Percentiles rank a stretch among this genome's conserved stretches.
Evolutionary conservation across 805 yeast genomes (phyloP).

Genomic region (Yamadazyma akitaensis): DNA sequence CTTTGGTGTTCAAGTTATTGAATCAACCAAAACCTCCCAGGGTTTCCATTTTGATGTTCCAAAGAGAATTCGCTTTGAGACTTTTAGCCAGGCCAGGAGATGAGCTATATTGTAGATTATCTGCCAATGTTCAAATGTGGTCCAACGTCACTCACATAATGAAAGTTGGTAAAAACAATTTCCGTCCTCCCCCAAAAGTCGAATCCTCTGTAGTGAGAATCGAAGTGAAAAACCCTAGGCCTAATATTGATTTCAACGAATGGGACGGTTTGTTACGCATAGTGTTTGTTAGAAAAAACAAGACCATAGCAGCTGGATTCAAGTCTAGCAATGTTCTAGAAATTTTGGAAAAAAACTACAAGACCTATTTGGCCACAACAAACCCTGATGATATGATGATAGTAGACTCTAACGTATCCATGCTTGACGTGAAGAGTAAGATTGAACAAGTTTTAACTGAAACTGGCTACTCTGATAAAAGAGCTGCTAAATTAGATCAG

Average conservation of each 20-base stretch:
- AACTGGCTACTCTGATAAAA: constrained; percentile 77
- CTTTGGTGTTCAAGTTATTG: constrained; percentile 87
- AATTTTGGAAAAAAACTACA: constrained; percentile 84
- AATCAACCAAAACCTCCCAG: constrained; percentile 93
- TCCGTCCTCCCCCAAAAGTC: constrained; percentile 97
- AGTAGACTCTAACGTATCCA: constrained; percentile 40
- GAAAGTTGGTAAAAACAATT: constrained; percentile 97
- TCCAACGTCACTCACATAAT: constrained; percentile 97
- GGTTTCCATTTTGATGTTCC: constrained; percentile 94
- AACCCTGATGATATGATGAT: constrained; percentile 46
- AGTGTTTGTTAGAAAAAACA: constrained; percentile 88
- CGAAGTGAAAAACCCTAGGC: constrained; percentile 89
- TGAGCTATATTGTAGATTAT: constrained; percentile 81
- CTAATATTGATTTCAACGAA: constrained; percentile 88
- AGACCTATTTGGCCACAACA: constrained; percentile 58
- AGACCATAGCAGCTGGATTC: constrained; percentile 90
- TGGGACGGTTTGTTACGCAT: constrained; percentile 96
- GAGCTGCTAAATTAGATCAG: constrained; percentile 94
- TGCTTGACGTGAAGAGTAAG: constrained; percentile 51
- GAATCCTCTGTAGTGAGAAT: constrained; percentile 94
- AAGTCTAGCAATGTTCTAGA: constrained; percentile 75
- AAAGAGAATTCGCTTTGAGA: constrained; percentile 93
- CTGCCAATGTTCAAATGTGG: constrained; percentile 99
- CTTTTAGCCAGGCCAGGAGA: constrained; percentile 97
- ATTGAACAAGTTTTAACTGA: constrained; percentile 71